phyloP scores from a whole-genome alignment of 352 stramenopile species.

The Phytophthora cryptogea region DNA sequence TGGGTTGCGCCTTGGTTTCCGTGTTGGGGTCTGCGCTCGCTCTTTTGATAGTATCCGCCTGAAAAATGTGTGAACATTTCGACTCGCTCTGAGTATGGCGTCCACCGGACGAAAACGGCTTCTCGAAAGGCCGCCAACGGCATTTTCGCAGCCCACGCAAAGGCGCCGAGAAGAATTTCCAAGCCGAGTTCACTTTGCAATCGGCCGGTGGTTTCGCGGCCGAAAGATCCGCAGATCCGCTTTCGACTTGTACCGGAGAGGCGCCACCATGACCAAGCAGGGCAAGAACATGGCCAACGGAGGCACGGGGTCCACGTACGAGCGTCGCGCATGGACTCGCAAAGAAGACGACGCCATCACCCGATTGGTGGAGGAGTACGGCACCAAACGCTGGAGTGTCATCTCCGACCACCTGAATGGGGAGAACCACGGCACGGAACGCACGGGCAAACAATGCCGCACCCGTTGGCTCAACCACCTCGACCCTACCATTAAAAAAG shows the following conservation, averaged over 20 bases:
- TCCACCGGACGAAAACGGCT: conserved; percentile 22
- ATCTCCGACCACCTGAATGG: conserved; percentile 88
- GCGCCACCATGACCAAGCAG: conserved; percentile 59
- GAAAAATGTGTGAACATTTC: conserved; percentile 9
- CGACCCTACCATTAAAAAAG: conserved; percentile 87
- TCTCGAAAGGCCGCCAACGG: conserved; percentile 32
- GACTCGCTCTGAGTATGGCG: conserved; percentile 1
- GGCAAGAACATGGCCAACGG: conserved; percentile 48
- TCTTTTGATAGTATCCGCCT: neutral
- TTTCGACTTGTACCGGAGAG: conserved; percentile 11
- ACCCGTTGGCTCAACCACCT: conserved; percentile 86
- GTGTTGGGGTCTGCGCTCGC: too few species aligned
- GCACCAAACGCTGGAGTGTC: conserved; percentile 87
- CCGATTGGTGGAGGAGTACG: conserved; percentile 84
- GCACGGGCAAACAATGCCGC: conserved; percentile 85
- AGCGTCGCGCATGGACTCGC: conserved; percentile 82
- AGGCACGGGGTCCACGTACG: conserved; percentile 64
- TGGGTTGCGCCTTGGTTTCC: neutral
- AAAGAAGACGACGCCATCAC: conserved; percentile 89
- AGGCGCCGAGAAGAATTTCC: conserved; percentile 15
- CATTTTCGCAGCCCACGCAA: conserved; percentile 23
- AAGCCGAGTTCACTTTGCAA: conserved; percentile 6
- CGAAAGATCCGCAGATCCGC: conserved; percentile 40
- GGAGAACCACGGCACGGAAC: conserved; percentile 83
- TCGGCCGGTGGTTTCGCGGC: conserved; percentile 26